Percentiles rank a stretch among this genome's conserved stretches.
These are phyloP conservation scores for Madurella mycetomatis DNA, from an alignment of 2,329 filamentous ascomycete genomes.

Conservation along the genomic window DNA sequence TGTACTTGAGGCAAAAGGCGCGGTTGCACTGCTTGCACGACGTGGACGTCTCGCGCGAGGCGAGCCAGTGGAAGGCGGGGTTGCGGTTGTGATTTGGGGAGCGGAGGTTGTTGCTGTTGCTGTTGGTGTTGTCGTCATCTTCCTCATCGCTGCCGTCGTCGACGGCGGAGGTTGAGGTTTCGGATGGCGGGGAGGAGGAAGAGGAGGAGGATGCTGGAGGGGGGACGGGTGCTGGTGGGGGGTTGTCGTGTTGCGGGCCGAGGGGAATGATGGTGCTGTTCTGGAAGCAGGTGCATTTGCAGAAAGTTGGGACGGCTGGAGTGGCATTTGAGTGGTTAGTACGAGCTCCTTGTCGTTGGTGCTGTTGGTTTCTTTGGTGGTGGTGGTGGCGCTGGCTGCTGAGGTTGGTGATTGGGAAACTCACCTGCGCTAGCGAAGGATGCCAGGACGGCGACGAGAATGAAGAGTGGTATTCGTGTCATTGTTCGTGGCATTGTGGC, in stretches of 20 bases:
- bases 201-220: constrained; percentile 20
- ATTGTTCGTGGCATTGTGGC: constrained; percentile 11
- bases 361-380: not conserved
- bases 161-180: constrained; percentile 16
- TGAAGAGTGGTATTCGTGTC: constrained; percentile 20
- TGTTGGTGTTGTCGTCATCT: constrained; percentile 22
- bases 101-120: constrained; percentile 21
- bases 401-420: constrained; percentile 4
- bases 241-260: constrained; percentile 39
- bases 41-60: constrained; percentile 36
- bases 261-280: constrained; percentile 65
- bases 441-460: constrained; percentile 17
- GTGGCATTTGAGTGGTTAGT: not conserved
- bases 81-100: constrained; percentile 17
- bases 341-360: too few species aligned
- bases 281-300: constrained; percentile 67
- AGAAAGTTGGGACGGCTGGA: constrained; percentile 58
- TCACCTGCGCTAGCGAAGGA: constrained; percentile 20
- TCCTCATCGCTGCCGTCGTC: too few species aligned
- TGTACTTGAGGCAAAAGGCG: constrained; percentile 58
- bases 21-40: constrained; percentile 61
- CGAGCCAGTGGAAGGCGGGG: constrained; percentile 11
- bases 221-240: constrained; percentile 27
- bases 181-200: constrained; percentile 6
- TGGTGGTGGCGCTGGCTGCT: not conserved